Conservation (phyloP, 768 basidiomycete genomes). For the Ramaria rubella region DNA sequence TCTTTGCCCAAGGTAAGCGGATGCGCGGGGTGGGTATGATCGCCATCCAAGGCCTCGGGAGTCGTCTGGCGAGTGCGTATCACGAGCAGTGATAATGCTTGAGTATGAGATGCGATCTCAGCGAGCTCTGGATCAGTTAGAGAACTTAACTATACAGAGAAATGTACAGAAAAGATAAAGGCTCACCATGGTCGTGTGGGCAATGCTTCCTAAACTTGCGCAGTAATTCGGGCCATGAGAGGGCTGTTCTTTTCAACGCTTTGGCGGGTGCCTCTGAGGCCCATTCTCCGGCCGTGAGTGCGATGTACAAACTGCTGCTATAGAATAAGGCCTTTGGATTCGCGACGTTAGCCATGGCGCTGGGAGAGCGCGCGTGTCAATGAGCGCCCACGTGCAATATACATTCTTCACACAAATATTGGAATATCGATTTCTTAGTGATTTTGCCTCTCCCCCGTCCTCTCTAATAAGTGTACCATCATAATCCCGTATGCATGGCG, state of each 20-base stretch:
- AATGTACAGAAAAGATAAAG: neutral
- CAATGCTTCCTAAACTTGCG: constrained; percentile 88
- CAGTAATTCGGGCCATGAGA: constrained; percentile 74
- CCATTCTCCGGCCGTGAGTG: constrained; percentile 74
- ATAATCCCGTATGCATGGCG: neutral
- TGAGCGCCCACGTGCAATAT: too few species aligned
- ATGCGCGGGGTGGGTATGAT: constrained; percentile 31
- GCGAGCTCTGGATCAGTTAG: constrained; percentile 18
- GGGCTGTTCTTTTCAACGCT: constrained; percentile 40
- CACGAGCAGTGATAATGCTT: constrained; percentile 50
- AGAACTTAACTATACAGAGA: neutral
- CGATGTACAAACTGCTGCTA: constrained; percentile 65
- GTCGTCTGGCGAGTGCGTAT: constrained; percentile 34
- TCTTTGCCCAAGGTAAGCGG: constrained; percentile 48
- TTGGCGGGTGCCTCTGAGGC: constrained; percentile 53
- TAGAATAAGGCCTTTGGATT: constrained; percentile 69
- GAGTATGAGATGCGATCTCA: constrained; percentile 63
- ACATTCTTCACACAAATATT: too few species aligned
- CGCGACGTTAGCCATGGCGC: constrained; percentile 12
- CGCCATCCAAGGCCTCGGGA: constrained; percentile 52
- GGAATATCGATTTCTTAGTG: too few species aligned
- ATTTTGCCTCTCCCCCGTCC: too few species aligned
- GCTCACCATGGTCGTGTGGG: constrained; percentile 22
- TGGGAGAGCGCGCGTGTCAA: too few species aligned
- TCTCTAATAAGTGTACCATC: too few species aligned